Evolutionary conservation across 768 basidiomycete genomes (phyloP), one percentile per base, ranked within the genome.

Genomic region (Kondoa malvinella): DNA sequence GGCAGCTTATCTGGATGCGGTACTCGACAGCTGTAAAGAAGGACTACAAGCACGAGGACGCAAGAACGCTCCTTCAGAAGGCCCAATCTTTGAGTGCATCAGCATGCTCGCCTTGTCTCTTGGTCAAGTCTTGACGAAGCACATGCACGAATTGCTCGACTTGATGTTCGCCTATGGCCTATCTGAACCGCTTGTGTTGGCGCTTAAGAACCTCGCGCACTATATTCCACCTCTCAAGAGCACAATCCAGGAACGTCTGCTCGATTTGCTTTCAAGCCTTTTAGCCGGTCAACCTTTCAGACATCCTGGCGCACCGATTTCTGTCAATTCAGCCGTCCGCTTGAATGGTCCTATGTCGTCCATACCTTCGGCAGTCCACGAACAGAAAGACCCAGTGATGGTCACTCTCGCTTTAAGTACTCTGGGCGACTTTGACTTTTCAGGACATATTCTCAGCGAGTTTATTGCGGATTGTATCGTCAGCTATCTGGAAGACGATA

Each of bases 51-150:
- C 83, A 71, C 81, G 88, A 78, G 92, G 92, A 8, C 79, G 86
- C 75, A 94, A 92, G 81, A 92, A 90, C 75, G 88, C 91, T 1
- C 88, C 89, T 1, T 86, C 87, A 17, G 92, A 96, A 77, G 91
- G 91, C 71, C 87, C 92, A 0, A 91, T 97, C 68, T 97, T 99
- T 75, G 89, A 96, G 81, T 97, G 95, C 77, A 83, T 99, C 68
- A 90, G 90, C 40, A 94, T 96, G 91, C 80, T 99, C 57, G 90
- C 92, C 0, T 84, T 85, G 1, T 89, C 95, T 8, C 92, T 99
- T 33, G 95, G 95, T 0, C 92, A 92, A 1, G 94, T 92, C 76
- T 80, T 99, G 60, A 97, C 95, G 0, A 92, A 94, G 75, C 81
- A 94, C 59, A 81, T 99, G 67, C 95, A 96, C 77, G 95, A 97